Conservation (phyloP, 805 yeast genomes). For the Candida ipomoeae region DNA sequence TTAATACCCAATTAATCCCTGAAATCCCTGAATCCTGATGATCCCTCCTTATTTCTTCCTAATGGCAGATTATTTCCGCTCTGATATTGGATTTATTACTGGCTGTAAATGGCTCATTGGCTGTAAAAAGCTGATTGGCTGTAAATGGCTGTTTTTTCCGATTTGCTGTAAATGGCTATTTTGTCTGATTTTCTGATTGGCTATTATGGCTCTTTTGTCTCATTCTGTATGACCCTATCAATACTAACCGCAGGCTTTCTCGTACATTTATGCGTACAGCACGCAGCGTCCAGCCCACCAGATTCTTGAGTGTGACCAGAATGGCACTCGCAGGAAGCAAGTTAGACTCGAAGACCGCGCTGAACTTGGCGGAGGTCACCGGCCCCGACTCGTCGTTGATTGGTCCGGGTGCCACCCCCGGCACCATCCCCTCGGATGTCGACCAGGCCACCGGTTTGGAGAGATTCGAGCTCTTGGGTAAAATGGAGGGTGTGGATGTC, state of each 20-base stretch:
- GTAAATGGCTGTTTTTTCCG: too few species aligned
- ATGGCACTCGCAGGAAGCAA: slow-evolving; percentile 21
- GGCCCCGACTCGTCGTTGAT: slow-evolving; percentile 69
- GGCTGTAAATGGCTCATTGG: too few species aligned
- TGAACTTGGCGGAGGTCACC: slow-evolving; percentile 68
- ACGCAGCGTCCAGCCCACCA: slow-evolving; percentile 26
- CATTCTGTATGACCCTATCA: too few species aligned
- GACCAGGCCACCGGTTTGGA: slow-evolving; percentile 99
- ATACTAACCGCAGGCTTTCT: slow-evolving; percentile 30
- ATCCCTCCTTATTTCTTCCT: too few species aligned
- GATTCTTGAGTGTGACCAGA: slow-evolving; percentile 35
- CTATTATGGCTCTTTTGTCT: too few species aligned
- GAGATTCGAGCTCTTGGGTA: slow-evolving; percentile 91
- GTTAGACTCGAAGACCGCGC: slow-evolving; percentile 56
- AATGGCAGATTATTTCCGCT: too few species aligned
- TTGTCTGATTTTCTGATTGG: too few species aligned
- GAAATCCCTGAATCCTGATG: too few species aligned
- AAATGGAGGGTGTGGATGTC: slow-evolving; percentile 91
- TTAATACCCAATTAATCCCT: too few species aligned
- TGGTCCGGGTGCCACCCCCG: slow-evolving; percentile 86
- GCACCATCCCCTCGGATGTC: slow-evolving; percentile 84
- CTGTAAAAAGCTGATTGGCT: too few species aligned
- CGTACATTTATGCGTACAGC: slow-evolving; percentile 36
- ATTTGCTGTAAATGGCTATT: too few species aligned
- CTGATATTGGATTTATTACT: too few species aligned